Conservation (phyloP, 192 early-diverging fungal genomes). For the Coemansia reversa region DNA sequence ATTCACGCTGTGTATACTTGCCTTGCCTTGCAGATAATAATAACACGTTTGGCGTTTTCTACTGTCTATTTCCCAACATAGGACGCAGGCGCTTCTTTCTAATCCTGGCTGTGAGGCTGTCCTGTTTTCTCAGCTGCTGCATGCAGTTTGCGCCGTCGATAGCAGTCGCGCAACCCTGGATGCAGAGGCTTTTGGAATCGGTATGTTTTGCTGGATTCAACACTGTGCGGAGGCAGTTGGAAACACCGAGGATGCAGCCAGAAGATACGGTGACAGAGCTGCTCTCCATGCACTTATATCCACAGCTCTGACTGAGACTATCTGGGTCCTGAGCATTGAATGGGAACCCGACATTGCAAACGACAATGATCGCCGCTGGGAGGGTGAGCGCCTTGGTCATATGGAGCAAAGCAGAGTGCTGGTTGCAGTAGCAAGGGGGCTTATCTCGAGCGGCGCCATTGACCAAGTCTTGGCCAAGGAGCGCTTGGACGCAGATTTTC, state of each 20-base stretch:
- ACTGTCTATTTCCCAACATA: slow-evolving; percentile 10
- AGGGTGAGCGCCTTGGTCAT: slow-evolving; percentile 19
- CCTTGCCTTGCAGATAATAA: not conserved
- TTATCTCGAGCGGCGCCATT: slow-evolving; percentile 22
- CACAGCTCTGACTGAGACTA: slow-evolving; percentile 33
- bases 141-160: slow-evolving; percentile 12
- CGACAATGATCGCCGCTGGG: slow-evolving; percentile 22
- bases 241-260: slow-evolving; percentile 17
- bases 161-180: slow-evolving; percentile 1
- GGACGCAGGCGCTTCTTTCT: slow-evolving; percentile 35
- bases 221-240: slow-evolving; percentile 25
- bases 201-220: slow-evolving; percentile 29
- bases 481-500: slow-evolving; percentile 40
- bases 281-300: slow-evolving; percentile 23
- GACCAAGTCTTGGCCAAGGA: slow-evolving; percentile 36
- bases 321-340: slow-evolving; percentile 37
- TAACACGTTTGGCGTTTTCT: not conserved
- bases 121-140: slow-evolving; percentile 42
- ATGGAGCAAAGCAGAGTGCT: slow-evolving; percentile 30
- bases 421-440: slow-evolving; percentile 15
- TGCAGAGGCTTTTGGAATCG: slow-evolving; percentile 20
- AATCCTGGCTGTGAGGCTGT: slow-evolving; percentile 14
- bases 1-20: not conserved
- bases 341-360: slow-evolving; percentile 43
- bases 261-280: slow-evolving; percentile 3